Conservation (phyloP, 371 early-diverging fungal species). For the Cladochytrium tenue region DNA sequence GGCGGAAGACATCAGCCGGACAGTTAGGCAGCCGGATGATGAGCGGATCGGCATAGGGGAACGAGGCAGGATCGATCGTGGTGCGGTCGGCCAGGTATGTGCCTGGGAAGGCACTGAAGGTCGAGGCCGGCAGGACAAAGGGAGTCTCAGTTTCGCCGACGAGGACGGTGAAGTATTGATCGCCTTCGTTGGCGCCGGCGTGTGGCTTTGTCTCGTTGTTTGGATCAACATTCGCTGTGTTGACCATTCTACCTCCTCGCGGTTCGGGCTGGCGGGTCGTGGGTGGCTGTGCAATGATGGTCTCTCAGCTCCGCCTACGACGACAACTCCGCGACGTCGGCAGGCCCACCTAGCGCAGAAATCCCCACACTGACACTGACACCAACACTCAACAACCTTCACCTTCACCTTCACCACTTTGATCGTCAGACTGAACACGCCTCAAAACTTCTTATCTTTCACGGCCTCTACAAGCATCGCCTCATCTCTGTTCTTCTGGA, state of each 20-base stretch:
- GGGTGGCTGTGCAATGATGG: too few relatives aligned
- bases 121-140: not conserved
- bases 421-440: too few relatives aligned
- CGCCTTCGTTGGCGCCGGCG: not conserved
- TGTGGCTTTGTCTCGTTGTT: too few relatives aligned
- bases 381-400: too few relatives aligned
- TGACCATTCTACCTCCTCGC: too few relatives aligned
- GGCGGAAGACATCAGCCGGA: not conserved
- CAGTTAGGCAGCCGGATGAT: not conserved
- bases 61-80: not conserved
- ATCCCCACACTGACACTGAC: too few relatives aligned
- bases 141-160: not conserved
- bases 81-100: not conserved
- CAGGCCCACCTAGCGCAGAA: too few relatives aligned
- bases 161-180: not conserved
- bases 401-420: too few relatives aligned
- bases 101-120: not conserved
- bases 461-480: not conserved
- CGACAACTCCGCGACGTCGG: too few relatives aligned
- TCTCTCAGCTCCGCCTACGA: too few relatives aligned
- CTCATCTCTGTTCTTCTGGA: conserved; percentile 2
- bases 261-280: too few relatives aligned
- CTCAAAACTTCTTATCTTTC: not conserved
- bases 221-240: too few relatives aligned
- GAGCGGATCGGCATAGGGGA: not conserved